phyloP scores from a whole-genome alignment of 2,329 filamentous ascomycete genomes.

The Cordyceps pruinosa region DNA sequence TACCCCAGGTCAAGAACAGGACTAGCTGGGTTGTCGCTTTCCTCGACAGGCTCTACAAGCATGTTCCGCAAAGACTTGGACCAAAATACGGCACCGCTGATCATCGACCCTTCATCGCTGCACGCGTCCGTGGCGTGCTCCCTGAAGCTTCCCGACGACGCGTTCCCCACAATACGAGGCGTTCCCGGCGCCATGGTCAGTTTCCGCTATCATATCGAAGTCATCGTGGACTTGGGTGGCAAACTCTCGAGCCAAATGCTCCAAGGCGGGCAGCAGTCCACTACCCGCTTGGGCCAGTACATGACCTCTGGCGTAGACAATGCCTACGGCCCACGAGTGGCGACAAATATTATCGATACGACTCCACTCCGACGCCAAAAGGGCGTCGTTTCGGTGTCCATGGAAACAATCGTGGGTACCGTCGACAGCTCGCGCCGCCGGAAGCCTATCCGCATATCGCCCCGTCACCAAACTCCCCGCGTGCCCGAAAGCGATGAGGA shows the following conservation, averaged over 20 bases:
- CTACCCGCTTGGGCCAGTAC: constrained; percentile 31
- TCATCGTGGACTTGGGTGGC: constrained; percentile 85
- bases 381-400: constrained; percentile 78
- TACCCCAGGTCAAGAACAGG: constrained; percentile 84
- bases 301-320: constrained; percentile 20
- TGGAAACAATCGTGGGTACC: constrained; percentile 84
- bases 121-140: constrained; percentile 74
- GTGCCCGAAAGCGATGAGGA: constrained; percentile 28
- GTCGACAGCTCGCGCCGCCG: constrained; percentile 56
- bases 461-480: constrained; percentile 22
- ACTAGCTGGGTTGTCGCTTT: constrained; percentile 77
- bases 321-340: constrained; percentile 26
- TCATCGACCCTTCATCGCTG: constrained; percentile 75
- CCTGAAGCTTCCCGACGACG: constrained; percentile 80
- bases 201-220: constrained; percentile 90
- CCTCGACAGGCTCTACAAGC: constrained; percentile 78
- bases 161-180: constrained; percentile 83
- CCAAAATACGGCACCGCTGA: constrained; percentile 80
- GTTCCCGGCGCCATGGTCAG: constrained; percentile 92
- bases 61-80: constrained; percentile 93
- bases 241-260: constrained; percentile 64
- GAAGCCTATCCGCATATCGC: constrained; percentile 20
- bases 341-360: constrained; percentile 74
- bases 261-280: constrained; percentile 53
- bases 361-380: constrained; percentile 81